These are phyloP conservation scores for Ceratocystis diversiconidia DNA, from an alignment of 2,329 filamentous ascomycete species.

Conservation along the genomic window DNA sequence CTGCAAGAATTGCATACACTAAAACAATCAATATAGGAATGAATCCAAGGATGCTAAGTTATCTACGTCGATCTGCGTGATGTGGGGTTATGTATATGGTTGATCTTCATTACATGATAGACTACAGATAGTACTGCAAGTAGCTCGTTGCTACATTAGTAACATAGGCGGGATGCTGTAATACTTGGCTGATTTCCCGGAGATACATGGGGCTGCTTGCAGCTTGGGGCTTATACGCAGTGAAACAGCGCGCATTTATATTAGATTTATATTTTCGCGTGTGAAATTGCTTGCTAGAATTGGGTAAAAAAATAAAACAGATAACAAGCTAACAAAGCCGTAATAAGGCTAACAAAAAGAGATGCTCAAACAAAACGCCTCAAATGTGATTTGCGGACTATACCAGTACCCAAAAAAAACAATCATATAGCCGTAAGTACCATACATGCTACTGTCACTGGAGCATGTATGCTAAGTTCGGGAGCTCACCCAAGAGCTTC, in stretches of 20 bases:
- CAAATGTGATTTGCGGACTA: neutral
- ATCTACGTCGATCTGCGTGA: too few species aligned
- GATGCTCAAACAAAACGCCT: neutral
- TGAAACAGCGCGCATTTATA: neutral
- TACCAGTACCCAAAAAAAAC: neutral
- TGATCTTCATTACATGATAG: too few species aligned
- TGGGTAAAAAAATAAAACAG: neutral
- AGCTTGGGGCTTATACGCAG: too few species aligned
- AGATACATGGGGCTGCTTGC: neutral
- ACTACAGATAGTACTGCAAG: too few species aligned
- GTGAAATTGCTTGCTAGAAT: neutral
- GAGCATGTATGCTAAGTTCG: constrained; percentile 14
- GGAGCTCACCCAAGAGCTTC: constrained; percentile 2
- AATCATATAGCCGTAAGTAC: neutral
- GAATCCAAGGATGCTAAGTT: too few species aligned
- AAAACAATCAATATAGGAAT: too few species aligned
- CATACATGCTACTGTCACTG: neutral
- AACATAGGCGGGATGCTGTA: too few species aligned
- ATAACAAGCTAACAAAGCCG: neutral
- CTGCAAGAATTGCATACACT: too few species aligned
- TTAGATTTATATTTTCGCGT: neutral
- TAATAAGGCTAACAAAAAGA: neutral
- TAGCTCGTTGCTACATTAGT: too few species aligned
- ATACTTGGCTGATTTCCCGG: too few species aligned
- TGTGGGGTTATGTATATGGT: too few species aligned